A percentile compares a stretch with the other conserved stretches of the same genome.
phyloP scores from a whole-genome alignment of 495 filamentous ascomycete genomes.

The Hyphodiscus hymeniophilus region DNA sequence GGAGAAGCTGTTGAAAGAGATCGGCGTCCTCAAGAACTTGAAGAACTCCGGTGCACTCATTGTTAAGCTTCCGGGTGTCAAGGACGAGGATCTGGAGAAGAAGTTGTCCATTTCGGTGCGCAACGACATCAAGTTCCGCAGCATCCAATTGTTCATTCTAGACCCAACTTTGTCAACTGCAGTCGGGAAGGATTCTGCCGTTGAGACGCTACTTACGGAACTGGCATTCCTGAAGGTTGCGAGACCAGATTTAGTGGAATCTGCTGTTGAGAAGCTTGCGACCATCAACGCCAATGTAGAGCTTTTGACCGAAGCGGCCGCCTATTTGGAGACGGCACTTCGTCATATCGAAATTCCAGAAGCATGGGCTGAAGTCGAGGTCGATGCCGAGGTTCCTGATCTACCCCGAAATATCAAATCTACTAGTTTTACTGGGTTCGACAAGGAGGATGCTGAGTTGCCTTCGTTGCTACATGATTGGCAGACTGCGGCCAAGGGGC shows the following conservation, averaged over 20 bases:
- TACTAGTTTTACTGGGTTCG: conserved; percentile 74
- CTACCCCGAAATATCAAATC: conserved; percentile 54
- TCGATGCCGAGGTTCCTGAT: conserved; percentile 39
- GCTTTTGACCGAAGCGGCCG: conserved; percentile 49
- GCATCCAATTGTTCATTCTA: conserved; percentile 60
- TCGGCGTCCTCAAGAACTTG: conserved; percentile 62
- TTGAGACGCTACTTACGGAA: conserved; percentile 56
- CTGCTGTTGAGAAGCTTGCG: conserved; percentile 47
- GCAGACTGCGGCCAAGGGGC: conserved; percentile 73
- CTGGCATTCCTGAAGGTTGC: conserved; percentile 74
- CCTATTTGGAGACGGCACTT: conserved; percentile 61
- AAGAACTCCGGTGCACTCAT: conserved; percentile 68
- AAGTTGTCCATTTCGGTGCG: conserved; percentile 61
- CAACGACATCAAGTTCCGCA: conserved; percentile 58
- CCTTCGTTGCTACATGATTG: conserved; percentile 61
- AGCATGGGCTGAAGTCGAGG: conserved; percentile 62
- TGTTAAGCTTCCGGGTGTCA: conserved; percentile 64
- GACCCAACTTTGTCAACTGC: conserved; percentile 59
- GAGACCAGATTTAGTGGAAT: conserved; percentile 44
- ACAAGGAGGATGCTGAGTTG: conserved; percentile 66
- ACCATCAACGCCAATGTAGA: conserved; percentile 45
- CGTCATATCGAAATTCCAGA: conserved; percentile 67
- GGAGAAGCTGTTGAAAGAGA: conserved; percentile 65
- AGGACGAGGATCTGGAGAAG: conserved; percentile 86
- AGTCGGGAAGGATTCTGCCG: conserved; percentile 46